These are phyloP conservation scores for Fusarium irregulare DNA, from an alignment of 2,329 filamentous ascomycete genomes.

Conservation along the genomic window DNA sequence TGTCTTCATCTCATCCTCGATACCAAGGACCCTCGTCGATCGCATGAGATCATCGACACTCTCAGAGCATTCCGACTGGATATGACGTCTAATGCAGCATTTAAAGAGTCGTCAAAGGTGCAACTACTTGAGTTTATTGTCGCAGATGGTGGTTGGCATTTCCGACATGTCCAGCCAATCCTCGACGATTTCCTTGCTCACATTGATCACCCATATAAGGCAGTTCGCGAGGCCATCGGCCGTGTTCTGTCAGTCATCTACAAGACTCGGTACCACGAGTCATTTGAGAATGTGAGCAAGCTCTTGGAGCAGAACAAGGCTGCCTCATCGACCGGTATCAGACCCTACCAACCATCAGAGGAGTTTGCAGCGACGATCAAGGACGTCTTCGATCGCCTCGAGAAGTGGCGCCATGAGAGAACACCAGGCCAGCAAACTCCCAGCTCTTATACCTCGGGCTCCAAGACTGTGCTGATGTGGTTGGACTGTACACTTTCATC, in stretches of 20 bases:
- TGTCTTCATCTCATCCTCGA: slow-evolving; percentile 91
- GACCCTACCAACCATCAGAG: slow-evolving; percentile 81
- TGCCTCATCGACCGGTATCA: slow-evolving; percentile 83
- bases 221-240: slow-evolving; percentile 94
- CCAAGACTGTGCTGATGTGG: slow-evolving; percentile 96
- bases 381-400: slow-evolving; percentile 81
- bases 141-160: slow-evolving; percentile 93
- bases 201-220: slow-evolving; percentile 97
- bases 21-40: slow-evolving; percentile 87
- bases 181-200: slow-evolving; percentile 89
- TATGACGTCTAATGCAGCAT: slow-evolving; percentile 94
- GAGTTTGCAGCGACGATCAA: slow-evolving; percentile 79
- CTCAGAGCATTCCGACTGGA: slow-evolving; percentile 89
- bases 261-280: slow-evolving; percentile 92
- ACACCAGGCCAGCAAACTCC: slow-evolving; percentile 90
- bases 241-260: slow-evolving; percentile 89
- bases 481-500: slow-evolving; percentile 91
- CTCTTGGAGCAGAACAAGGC: slow-evolving; percentile 83
- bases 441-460: slow-evolving; percentile 93
- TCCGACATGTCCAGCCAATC: slow-evolving; percentile 88
- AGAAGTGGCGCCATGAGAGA: slow-evolving; percentile 88
- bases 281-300: slow-evolving; percentile 81
- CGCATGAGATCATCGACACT: slow-evolving; percentile 85
- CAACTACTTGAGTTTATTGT: slow-evolving; percentile 90
- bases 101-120: slow-evolving; percentile 98